These are phyloP conservation scores for Tetratostichococcus sp. DNA, from an alignment of 139 green algal genomes.

Conservation along the genomic window DNA sequence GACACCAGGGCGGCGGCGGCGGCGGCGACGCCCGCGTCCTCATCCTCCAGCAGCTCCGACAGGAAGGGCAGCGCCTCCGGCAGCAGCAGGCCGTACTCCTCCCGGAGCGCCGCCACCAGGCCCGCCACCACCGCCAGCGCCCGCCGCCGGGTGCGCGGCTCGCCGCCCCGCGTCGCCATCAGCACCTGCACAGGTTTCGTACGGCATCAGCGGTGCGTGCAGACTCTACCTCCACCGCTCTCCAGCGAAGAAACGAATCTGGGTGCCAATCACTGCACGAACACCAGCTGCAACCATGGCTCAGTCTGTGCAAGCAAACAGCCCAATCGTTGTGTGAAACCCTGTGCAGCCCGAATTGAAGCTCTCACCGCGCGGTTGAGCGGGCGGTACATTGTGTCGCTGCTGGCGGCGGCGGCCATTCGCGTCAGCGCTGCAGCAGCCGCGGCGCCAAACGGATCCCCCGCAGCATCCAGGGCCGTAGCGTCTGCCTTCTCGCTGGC, in stretches of 20 bases:
- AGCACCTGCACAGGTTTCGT: constrained; percentile 13
- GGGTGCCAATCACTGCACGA: too few species aligned
- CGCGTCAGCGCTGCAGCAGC: constrained; percentile 51
- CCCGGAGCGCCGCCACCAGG: constrained; percentile 59
- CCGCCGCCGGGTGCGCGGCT: not conserved
- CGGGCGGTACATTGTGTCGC: constrained; percentile 76
- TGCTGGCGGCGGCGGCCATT: constrained; percentile 67
- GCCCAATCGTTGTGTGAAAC: too few species aligned
- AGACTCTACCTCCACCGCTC: not conserved
- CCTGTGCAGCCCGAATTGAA: too few species aligned
- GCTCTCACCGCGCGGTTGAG: constrained; percentile 71
- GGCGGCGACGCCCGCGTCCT: constrained; percentile 56
- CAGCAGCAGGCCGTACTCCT: constrained; percentile 83
- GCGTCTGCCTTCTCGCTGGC: constrained; percentile 9
- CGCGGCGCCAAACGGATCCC: constrained; percentile 32
- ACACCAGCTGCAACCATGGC: too few species aligned
- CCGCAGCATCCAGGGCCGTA: not conserved
- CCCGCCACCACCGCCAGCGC: constrained; percentile 35
- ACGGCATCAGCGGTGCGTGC: not conserved
- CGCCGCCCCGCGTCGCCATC: constrained; percentile 32
- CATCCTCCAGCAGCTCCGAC: constrained; percentile 87
- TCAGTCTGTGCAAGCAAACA: too few species aligned
- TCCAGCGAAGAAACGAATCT: too few species aligned
- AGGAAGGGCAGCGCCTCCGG: constrained; percentile 83
- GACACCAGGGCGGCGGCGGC: constrained; percentile 54